Evolutionary conservation across 345 rosid species (phyloP), one percentile per base, ranked within the genome.

Genomic region (Psidium guajava): DNA sequence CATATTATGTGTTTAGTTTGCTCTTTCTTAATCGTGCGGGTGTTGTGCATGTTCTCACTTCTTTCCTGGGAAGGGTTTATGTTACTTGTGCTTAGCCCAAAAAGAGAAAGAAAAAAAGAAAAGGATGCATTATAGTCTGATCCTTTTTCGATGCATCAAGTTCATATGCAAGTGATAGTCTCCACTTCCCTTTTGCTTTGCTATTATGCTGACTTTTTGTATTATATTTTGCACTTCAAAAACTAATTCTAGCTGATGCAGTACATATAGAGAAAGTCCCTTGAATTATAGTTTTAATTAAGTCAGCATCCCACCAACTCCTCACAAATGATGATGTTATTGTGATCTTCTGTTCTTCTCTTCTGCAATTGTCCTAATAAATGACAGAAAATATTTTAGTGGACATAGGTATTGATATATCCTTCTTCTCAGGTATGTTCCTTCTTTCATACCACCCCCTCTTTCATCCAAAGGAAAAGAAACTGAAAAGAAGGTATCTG

Each of bases 381-480:
- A 52, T 28, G 69, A 82, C 83, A 74, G 53, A 82, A 56, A 4
- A 77, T 85, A 69, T 82, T 54, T 42, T 84, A 77, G 81, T 82
- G 42, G 61, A 82, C 59, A 82, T 53, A 32, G 84, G 84, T 86
- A 54, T 85, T 86, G 74, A 58, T 20, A 42, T 80, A 74, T n/a
- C 24, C 15, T 52, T 84, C 56, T 84, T 40, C 61, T 80, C 92
- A 98, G 99, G 95, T 98, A 98, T 92, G 98, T 98, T 86, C 99
- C 99, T 89, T 98, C 99, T 89, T 98, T 98, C 84, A 88, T 98
- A 87, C 99, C 99, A 80, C 99, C 99, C 87, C 96, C 98, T 83
- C 51, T 96, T 95, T 93, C 96, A 81, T 87, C 95, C 86, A 98
- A 93, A 92, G 98, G 95, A 91, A 97, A 90, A 88, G 98, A 97